Conservation (phyloP, 2,329 filamentous ascomycete species). For the Neospermospora avenae region DNA sequence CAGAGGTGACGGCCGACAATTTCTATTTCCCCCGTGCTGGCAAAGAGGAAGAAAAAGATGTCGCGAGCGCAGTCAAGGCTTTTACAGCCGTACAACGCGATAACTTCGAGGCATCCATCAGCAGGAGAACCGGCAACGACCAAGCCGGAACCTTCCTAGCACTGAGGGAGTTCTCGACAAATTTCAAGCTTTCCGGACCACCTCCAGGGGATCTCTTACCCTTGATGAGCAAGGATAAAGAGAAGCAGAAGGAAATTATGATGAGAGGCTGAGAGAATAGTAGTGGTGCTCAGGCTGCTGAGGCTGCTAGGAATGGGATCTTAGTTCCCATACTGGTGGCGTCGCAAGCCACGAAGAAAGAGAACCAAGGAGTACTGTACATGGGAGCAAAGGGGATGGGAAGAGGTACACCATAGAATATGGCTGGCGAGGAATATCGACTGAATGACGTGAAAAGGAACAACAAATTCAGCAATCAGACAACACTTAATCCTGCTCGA, state of each 20-base stretch:
- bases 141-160: constrained; percentile 49
- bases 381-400: background rate
- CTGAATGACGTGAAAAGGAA: background rate
- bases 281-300: too few relatives aligned
- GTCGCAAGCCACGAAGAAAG: background rate
- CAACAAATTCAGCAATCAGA: background rate
- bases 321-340: background rate
- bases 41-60: constrained; percentile 46
- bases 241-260: background rate
- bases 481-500: background rate
- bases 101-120: constrained; percentile 53
- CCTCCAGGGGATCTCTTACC: background rate
- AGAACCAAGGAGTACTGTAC: too few relatives aligned
- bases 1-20: too few relatives aligned
- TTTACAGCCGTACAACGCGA: constrained; percentile 57
- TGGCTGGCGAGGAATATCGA: background rate
- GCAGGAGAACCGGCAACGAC: constrained; percentile 63
- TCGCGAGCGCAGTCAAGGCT: constrained; percentile 59
- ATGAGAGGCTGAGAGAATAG: background rate
- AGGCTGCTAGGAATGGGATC: background rate
- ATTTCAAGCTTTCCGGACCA: constrained; percentile 1
- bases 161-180: background rate
- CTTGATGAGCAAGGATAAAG: background rate
- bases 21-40: background rate
- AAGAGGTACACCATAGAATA: background rate